Evolutionary conservation across 164 flowering plant species (phyloP).

Genomic region (Magnolia changhungtana): DNA sequence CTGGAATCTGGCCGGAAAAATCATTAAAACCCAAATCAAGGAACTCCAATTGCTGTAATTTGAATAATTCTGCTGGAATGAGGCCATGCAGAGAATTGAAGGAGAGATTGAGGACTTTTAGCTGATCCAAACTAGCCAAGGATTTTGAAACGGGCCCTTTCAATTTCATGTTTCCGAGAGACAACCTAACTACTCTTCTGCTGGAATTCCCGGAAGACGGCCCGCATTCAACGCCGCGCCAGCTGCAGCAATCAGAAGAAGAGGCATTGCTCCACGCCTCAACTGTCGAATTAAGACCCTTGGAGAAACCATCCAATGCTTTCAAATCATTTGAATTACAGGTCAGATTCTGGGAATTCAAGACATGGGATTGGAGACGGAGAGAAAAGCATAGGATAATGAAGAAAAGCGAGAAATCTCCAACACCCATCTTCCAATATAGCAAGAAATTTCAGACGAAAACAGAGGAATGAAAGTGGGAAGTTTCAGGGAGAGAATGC

Average conservation of each 20-base stretch:
- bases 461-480: neutral
- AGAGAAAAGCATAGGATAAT: neutral
- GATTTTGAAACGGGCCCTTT: conserved; percentile 46
- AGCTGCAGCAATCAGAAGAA: conserved; percentile 48
- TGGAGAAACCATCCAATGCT: conserved; percentile 11
- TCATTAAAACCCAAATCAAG: conserved; percentile 68
- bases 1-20: conserved; percentile 39
- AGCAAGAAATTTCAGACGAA: neutral
- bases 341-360: neutral
- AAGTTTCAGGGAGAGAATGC: neutral
- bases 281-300: neutral
- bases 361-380: neutral
- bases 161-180: conserved; percentile 40
- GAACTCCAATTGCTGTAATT: conserved; percentile 46
- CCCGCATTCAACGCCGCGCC: conserved; percentile 69
- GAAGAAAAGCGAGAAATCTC: neutral
- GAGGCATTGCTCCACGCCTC: conserved; percentile 3
- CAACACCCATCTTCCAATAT: conserved; percentile 1
- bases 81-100: conserved; percentile 48
- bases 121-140: conserved; percentile 42
- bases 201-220: conserved; percentile 1
- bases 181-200: conserved; percentile 38
- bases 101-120: conserved; percentile 61
- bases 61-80: conserved; percentile 50
- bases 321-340: conserved; percentile 12